Percentiles rank a stretch among this genome's conserved stretches.
phyloP scores from a whole-genome alignment of 2,329 filamentous ascomycete genomes.

The Diaporthe helianthi region DNA sequence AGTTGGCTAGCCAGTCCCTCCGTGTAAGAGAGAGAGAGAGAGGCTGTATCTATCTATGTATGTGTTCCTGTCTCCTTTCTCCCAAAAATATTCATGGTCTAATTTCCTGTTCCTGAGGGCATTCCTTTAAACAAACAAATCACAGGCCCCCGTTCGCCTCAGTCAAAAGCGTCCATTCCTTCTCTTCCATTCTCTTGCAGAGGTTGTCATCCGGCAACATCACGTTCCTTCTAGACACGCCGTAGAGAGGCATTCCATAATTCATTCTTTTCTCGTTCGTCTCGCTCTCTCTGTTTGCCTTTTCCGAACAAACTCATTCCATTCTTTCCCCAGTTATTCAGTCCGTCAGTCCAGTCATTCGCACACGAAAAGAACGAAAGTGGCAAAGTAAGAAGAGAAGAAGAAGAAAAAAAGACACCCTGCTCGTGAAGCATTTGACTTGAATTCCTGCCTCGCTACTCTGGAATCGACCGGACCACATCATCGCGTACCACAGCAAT shows the following conservation, averaged over 20 bases:
- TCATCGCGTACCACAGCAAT: slow-evolving; percentile 35
- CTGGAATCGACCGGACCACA: slow-evolving; percentile 4
- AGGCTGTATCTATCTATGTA: slow-evolving; percentile 9
- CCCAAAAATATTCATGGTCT: slow-evolving; percentile 17
- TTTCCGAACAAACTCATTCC: slow-evolving; percentile 7
- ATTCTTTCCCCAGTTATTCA: slow-evolving; percentile 3
- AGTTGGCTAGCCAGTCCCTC: background rate
- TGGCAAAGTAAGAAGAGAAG: background rate
- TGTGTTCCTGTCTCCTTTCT: background rate
- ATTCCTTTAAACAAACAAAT: slow-evolving; percentile 24
- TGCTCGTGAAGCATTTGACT: slow-evolving; percentile 21
- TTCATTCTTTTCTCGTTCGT: slow-evolving; percentile 41
- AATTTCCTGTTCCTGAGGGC: slow-evolving; percentile 13
- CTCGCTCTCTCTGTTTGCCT: slow-evolving; percentile 36
- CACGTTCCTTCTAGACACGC: slow-evolving; percentile 49
- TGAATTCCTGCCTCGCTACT: slow-evolving; percentile 40
- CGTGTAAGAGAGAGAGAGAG: background rate
- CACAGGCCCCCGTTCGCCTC: slow-evolving; percentile 20
- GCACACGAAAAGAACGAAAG: background rate
- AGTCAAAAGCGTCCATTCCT: slow-evolving; percentile 32
- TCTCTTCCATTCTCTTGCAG: slow-evolving; percentile 27
- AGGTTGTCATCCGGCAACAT: slow-evolving; percentile 18
- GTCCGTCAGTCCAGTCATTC: background rate
- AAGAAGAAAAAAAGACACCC: background rate
- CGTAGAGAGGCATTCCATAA: slow-evolving; percentile 52